Base-by-base conservation (phyloP, 305 asterid genomes). In the Plantago rigida region DNA sequence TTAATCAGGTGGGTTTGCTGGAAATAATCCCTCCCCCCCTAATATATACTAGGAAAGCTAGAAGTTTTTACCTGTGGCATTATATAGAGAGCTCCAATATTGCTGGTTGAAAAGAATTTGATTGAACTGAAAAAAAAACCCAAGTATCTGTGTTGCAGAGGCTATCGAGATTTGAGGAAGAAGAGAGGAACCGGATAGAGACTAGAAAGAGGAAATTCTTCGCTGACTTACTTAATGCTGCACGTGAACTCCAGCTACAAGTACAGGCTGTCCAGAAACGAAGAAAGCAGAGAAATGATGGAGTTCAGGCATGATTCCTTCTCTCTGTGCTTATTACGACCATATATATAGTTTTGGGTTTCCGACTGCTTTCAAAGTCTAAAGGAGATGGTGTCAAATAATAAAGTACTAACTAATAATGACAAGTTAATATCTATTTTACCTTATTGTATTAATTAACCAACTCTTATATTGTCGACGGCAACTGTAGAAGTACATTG, bases 241-340 rank as follows among this genome's bases (percentile, higher is more conserved):
- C 81, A 48, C 96, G 99, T 51, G 99, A 93, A 76, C 85, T 89
- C 70, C 99, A 89, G 71, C 74, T 83, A 73, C 97, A 85, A 77
- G 82, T 87, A 51, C 96, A 82, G 74, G 95, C 95, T 74, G 69
- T 83, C 77, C 99, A 93, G 78, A 93, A 84, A 73, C 86, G 96
- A 28, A 77, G 99, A 53, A 93, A 89, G 73, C 99, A 89, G 72
- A 84, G 95, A 68, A 89, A 85, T 70, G 99, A 93, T 71, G 90
- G 92, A 71, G 92, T 93, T 73, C 99, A 93, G 94, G 99, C 70
- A 81, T 4, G 89, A 22, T 17, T 17, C 19, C 19, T 17, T 17
- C 19, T 17, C 19, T 17, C 19, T 17, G 19, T 17, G 19, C 19
- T 17, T 17, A 17, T 17, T 17, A 17, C 19, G 0, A 17, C 19